Conservation (phyloP, 768 basidiomycete species). For the Botryobasidium botryosum region DNA sequence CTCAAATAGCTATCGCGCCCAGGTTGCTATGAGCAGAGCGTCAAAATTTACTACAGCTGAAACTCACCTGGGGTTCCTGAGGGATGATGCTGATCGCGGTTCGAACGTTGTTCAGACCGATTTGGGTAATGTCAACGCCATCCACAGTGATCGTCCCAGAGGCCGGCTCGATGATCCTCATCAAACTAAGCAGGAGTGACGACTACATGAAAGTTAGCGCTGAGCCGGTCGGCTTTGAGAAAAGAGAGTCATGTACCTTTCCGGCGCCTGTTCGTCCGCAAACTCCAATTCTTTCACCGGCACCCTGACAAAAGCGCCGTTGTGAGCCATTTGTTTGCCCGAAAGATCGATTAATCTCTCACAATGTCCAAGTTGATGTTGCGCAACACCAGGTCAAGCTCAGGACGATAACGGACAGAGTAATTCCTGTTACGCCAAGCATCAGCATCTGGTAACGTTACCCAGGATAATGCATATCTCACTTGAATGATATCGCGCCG, state of each 20-base stretch:
- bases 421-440: slow-evolving; percentile 31
- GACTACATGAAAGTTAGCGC: too few relatives aligned
- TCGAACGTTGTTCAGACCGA: slow-evolving; percentile 66
- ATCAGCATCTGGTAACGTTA: neutral
- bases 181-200: slow-evolving; percentile 21
- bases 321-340: too few relatives aligned
- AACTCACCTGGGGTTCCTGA: slow-evolving; percentile 34
- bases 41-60: slow-evolving; percentile 24
- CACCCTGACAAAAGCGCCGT: too few relatives aligned
- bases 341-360: too few relatives aligned
- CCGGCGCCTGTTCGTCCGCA: slow-evolving; percentile 56
- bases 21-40: slow-evolving; percentile 12
- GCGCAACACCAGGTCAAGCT: slow-evolving; percentile 64
- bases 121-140: slow-evolving; percentile 53
- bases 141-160: slow-evolving; percentile 56
- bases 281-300: slow-evolving; percentile 81
- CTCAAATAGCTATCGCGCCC: slow-evolving; percentile 34
- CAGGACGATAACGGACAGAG: slow-evolving; percentile 64
- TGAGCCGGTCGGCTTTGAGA: too few relatives aligned
- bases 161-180: slow-evolving; percentile 59
- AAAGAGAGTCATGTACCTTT: too few relatives aligned
- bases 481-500: slow-evolving; percentile 62
- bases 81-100: slow-evolving; percentile 75
- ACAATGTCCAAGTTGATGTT: slow-evolving; percentile 57
- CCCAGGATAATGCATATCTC: slow-evolving; percentile 16